Conservation (phyloP, 129 eudicot genomes). For the Lonicera japonica region DNA sequence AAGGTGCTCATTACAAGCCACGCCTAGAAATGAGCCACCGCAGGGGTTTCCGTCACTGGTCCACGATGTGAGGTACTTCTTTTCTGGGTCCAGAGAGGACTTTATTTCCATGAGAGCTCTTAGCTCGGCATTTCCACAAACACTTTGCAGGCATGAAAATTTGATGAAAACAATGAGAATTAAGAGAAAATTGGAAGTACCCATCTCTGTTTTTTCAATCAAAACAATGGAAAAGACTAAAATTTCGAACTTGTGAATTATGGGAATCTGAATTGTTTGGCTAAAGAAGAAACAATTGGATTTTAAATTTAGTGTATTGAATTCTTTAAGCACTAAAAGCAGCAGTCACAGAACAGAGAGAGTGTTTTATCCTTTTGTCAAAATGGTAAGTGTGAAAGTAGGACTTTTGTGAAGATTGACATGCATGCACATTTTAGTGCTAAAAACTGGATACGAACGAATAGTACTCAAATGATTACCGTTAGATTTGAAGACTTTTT, state of each 20-base stretch:
- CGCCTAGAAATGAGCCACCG: conserved; percentile 61
- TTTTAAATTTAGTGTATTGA: neutral
- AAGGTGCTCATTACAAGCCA: conserved; percentile 74
- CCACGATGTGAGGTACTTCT: conserved; percentile 65
- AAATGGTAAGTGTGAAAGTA: neutral
- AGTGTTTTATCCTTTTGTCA: neutral
- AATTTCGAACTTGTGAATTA: neutral
- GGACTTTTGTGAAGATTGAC: neutral
- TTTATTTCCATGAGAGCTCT: conserved; percentile 75
- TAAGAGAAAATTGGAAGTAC: neutral
- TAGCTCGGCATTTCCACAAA: conserved; percentile 51
- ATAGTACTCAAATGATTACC: neutral
- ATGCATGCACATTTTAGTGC: neutral
- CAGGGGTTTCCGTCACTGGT: conserved; percentile 70
- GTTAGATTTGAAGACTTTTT: neutral
- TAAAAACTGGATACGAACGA: too few relatives aligned
- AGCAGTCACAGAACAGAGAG: neutral
- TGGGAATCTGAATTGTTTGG: neutral
- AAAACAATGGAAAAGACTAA: neutral
- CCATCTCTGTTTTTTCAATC: neutral
- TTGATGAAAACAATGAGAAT: neutral
- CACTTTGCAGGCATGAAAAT: neutral
- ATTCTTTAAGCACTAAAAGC: neutral
- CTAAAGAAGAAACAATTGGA: neutral
- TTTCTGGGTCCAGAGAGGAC: conserved; percentile 76